phyloP scores from a whole-genome alignment of 179 eudicot genomes.

The Carnegiea gigantea region DNA sequence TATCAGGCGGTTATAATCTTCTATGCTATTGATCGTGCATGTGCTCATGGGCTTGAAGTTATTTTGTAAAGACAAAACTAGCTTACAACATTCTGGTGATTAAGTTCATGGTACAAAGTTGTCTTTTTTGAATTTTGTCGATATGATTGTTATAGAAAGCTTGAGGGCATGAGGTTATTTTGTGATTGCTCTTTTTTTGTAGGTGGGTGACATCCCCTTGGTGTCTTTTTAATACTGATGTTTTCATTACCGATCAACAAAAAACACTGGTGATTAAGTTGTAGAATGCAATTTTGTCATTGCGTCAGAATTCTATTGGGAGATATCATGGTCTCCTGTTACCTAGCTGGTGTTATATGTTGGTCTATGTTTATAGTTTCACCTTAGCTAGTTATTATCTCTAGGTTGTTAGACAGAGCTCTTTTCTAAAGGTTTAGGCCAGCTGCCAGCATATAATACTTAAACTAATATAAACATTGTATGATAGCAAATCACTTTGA shows the following conservation, averaged over 20 bases:
- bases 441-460: neutral
- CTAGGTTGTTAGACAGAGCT: too few species aligned
- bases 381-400: neutral
- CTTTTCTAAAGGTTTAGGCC: neutral
- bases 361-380: neutral
- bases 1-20: constrained; percentile 27
- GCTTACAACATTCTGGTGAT: neutral
- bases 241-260: too few species aligned
- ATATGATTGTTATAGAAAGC: too few species aligned
- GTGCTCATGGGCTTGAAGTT: constrained; percentile 7
- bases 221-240: too few species aligned
- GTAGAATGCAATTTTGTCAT: too few species aligned
- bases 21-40: neutral
- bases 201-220: too few species aligned
- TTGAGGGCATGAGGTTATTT: too few species aligned
- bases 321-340: too few species aligned
- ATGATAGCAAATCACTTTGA: neutral
- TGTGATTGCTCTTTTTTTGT: too few species aligned
- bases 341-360: neutral
- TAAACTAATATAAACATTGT: neutral
- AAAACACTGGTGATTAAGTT: too few species aligned
- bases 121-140: too few species aligned
- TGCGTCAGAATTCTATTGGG: too few species aligned
- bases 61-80: neutral
- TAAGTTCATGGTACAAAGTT: neutral